Percentiles rank a stretch among this genome's conserved stretches.
phyloP scores from a whole-genome alignment of 2,329 filamentous ascomycete genomes.

The Alternaria panax region DNA sequence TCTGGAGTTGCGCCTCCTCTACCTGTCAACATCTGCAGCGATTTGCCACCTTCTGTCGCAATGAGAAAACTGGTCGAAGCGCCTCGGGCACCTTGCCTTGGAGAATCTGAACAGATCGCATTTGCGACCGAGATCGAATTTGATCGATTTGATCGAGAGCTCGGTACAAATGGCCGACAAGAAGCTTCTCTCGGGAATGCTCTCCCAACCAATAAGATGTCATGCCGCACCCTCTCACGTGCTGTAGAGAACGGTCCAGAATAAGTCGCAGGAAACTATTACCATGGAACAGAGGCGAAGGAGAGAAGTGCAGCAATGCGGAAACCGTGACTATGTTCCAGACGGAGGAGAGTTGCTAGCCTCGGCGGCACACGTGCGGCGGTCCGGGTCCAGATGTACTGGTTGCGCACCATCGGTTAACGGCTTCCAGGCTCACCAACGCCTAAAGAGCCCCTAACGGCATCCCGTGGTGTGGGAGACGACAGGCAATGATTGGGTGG shows the following conservation, averaged over 20 bases:
- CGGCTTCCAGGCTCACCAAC: constrained; percentile 1
- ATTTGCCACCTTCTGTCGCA: constrained; percentile 6
- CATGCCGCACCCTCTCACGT: constrained; percentile 14
- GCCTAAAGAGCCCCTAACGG: not conserved
- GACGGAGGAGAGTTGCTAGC: constrained; percentile 8
- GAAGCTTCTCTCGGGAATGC: constrained; percentile 12
- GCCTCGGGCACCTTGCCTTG: not conserved
- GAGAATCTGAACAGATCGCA: constrained; percentile 9
- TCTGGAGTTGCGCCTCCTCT: not conserved
- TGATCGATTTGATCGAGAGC: constrained; percentile 11
- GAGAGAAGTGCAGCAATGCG: not conserved
- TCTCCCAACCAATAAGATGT: constrained; percentile 17
- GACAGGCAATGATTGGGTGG: constrained; percentile 1
- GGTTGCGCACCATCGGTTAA: not conserved
- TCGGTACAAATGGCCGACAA: constrained; percentile 18
- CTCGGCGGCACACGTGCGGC: constrained; percentile 11
- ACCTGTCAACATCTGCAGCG: constrained; percentile 1
- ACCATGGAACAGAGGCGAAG: not conserved
- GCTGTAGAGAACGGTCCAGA: constrained; percentile 1
- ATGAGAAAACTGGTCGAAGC: not conserved
- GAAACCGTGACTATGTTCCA: not conserved
- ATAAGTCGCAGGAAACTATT: not conserved
- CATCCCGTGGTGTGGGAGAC: not conserved
- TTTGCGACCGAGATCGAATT: constrained; percentile 9
- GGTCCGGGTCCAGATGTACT: constrained; percentile 1